Percentiles rank a stretch among this genome's conserved stretches.
These are phyloP conservation scores for Moesziomyces antarcticus DNA, from an alignment of 1,284 basidiomycete genomes.

Conservation along the genomic window DNA sequence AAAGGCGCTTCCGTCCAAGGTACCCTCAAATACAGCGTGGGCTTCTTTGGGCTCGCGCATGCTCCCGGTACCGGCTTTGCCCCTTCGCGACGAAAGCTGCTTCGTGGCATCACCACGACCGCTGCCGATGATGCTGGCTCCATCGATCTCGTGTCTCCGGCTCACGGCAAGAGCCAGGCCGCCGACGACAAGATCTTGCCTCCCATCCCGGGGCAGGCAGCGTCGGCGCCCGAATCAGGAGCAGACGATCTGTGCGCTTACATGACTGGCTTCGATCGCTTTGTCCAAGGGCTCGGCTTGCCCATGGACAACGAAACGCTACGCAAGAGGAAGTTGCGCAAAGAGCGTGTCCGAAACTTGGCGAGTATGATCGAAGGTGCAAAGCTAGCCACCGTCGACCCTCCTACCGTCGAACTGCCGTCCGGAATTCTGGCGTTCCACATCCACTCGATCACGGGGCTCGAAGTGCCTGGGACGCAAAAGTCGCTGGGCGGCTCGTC, in stretches of 20 bases:
- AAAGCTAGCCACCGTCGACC: conserved; percentile 41
- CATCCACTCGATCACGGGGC: conserved; percentile 56
- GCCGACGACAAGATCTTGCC: conserved; percentile 30
- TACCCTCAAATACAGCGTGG: conserved; percentile 59
- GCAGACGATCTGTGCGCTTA: conserved; percentile 23
- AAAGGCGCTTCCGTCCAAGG: conserved; percentile 48
- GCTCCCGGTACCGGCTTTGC: conserved; percentile 33
- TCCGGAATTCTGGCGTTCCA: conserved; percentile 62
- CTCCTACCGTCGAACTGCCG: conserved; percentile 41
- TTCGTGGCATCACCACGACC: conserved; percentile 27
- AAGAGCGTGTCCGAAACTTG: conserved; percentile 53
- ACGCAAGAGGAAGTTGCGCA: conserved; percentile 39
- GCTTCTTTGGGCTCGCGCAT: conserved; percentile 56
- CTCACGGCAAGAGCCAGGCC: conserved; percentile 10
- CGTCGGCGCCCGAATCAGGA: not conserved
- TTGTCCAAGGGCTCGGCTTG: conserved; percentile 54
- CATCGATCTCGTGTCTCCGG: conserved; percentile 34
- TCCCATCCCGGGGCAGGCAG: conserved; percentile 4
- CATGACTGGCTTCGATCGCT: conserved; percentile 58
- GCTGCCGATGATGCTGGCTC: conserved; percentile 15
- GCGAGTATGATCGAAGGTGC: conserved; percentile 51
- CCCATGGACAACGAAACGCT: conserved; percentile 55
- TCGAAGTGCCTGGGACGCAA: conserved; percentile 53
- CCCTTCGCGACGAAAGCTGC: conserved; percentile 41
- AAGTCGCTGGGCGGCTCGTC: conserved; percentile 37